phyloP scores from a whole-genome alignment of 2,329 filamentous ascomycete genomes.

The Colletotrichum sp. region DNA sequence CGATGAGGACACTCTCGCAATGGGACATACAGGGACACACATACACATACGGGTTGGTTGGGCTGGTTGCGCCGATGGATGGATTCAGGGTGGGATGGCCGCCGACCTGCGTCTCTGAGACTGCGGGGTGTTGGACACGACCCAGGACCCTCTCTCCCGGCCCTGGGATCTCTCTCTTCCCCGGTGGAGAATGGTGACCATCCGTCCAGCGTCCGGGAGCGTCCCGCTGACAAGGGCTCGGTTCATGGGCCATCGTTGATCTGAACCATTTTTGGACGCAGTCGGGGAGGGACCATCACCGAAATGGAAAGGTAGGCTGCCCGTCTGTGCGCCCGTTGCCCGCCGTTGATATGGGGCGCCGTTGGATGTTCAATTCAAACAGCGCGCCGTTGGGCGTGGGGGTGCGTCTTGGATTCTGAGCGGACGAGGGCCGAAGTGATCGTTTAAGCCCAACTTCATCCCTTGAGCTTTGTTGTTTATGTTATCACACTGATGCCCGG shows the following conservation, averaged over 20 bases:
- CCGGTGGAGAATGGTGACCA: background rate
- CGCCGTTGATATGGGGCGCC: background rate
- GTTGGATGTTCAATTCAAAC: background rate
- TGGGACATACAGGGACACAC: background rate
- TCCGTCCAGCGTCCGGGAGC: background rate
- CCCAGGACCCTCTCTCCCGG: background rate
- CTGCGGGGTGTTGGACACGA: background rate
- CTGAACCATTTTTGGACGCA: background rate
- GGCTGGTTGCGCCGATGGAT: background rate
- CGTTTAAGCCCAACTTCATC: background rate
- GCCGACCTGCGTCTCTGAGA: background rate
- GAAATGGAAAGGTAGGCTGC: background rate
- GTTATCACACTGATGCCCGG: background rate
- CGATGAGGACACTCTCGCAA: background rate
- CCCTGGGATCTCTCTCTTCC: background rate
- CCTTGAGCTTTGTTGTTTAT: background rate
- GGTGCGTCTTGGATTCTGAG: too few species aligned
- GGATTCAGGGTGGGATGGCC: background rate
- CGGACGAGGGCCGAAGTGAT: background rate
- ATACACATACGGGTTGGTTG: background rate
- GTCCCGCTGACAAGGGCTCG: constrained; percentile 3
- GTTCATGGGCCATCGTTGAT: background rate
- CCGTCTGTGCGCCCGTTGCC: background rate
- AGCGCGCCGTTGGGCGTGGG: background rate
- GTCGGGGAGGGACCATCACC: background rate